Base-by-base conservation (phyloP, 306 rosid genomes). In the Vicia villosa region DNA sequence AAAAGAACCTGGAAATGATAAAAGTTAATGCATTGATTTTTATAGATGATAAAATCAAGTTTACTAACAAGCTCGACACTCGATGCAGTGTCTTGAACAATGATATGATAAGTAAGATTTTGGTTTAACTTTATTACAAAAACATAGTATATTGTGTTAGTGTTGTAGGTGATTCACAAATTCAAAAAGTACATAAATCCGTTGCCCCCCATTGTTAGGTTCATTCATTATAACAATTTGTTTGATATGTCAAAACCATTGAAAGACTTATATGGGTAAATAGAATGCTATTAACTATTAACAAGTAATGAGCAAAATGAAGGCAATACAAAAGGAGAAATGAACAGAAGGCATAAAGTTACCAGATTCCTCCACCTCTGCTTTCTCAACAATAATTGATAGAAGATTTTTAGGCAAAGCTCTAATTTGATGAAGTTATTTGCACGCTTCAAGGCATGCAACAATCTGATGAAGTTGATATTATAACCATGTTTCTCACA, bases 111-210 rank as follows among this genome's bases (percentile, higher is more conserved):
- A 8, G 10, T 43, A 68, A 86, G 87, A 11, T 74, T 73, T 71
- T 77, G 83, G 32, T 81, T 63, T 69, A 92, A 52, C 86, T 83
- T 83, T 17, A 89, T 81, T 7, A 81, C 36, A 83, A 87, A 92
- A 81, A 89, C 80, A 63, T 89, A 80, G 75, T 86, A 92, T 20
- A 49, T n/a, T 22, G 57, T 73, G 26, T 28, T 58, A 24, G 76
- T 59, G 32, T 57, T 73, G 8, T 65, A 43, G 20, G 42, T 40
- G 51, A 43, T 78, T 74, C 32, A 84, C 84, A 66, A 87, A 52
- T 77, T 86, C 90, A 17, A 63, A 28, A 63, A 95, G 91, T 17
- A 77, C 65, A 81, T 84, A 89, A 69, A 63, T 55, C 8, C 85
- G 85, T 55, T 87, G 91, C 40, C 73, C 81, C 65, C 80, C 88